Base-by-base conservation (phyloP, 2,329 filamentous ascomycete species). In the Botrytis deweyae region DNA sequence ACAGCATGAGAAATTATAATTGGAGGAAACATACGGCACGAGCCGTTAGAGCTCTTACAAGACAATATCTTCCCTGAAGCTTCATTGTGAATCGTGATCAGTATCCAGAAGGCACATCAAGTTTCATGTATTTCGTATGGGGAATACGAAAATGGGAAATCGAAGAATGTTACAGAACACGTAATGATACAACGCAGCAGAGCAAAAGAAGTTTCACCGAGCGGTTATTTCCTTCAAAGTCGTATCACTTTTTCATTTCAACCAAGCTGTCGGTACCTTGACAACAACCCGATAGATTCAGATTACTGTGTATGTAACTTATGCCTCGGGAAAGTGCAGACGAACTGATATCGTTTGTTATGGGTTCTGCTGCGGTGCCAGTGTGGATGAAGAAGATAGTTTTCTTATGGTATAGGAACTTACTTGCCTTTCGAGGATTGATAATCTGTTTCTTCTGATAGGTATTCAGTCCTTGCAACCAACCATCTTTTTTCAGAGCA, bases 241-340 rank as follows among this genome's bases (percentile, higher is more conserved):
- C n/a, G 44, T n/a, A 55, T 62, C 38, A 59, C 46, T 66, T 59
- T 46, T 58, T 38, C n/a, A 40, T 67, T 72, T 46, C 62, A 20
- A 68, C 70, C 70, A 72, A 38, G 33, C 63, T 38, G 62, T 40
- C 62, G 70, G 70, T 61, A 72, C 62, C 38, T 59, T 67, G 38
- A 67, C 33, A 61, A 22, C 62, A 58, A 22, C 20, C 29, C 59
- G 70, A 72, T 67, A 72, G 42, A 44, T n/a, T 22, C 36, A 67
- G 18, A 42, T 58, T 29, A 3, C n/a, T 12, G 8, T 58, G 5
- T 38, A 67, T 36, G 38, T 33, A 38, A 52, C 36, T 40, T 38
- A 40, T 55, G 5, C 33, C 61, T 72, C 62, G 70, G 70, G 46
- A 63, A 67, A 40, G 38, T 67, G 70, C 62, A 67, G 44, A 49